Conservation (phyloP, 169 alveolate species). For the Eimeria brunetti region DNA sequence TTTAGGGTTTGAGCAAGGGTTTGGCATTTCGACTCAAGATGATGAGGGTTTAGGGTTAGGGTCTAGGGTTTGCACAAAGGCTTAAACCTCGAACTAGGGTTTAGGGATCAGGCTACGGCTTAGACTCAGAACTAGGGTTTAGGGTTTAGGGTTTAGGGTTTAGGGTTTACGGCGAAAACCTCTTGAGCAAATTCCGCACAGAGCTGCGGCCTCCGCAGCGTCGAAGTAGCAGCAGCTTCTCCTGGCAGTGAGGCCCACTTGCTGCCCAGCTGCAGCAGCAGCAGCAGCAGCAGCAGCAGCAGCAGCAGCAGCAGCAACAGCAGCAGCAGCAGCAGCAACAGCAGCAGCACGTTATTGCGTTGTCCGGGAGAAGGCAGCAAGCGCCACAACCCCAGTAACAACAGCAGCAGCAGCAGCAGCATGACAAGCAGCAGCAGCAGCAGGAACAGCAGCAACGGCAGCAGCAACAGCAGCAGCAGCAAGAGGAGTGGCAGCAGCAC, state of each 20-base stretch:
- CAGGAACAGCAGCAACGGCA: no score
- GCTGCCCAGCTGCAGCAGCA: constrained; percentile 40
- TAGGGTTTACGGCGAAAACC: constrained; percentile 8
- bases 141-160: constrained; percentile 25
- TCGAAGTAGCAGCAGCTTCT: background rate
- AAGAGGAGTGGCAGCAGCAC: no score
- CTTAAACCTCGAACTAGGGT: background rate
- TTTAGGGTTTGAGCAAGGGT: background rate
- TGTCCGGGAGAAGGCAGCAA: no score
- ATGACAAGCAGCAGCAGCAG: no score
- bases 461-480: constrained; percentile 17
- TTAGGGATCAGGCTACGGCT: background rate
- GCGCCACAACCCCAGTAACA: no score
- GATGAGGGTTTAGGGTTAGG: background rate
- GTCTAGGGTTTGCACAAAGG: background rate
- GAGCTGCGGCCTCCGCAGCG: background rate
- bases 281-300: background rate
- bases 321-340: constrained; percentile 16
- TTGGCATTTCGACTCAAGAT: background rate
- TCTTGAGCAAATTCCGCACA: background rate
- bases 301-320: background rate
- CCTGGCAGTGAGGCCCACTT: background rate
- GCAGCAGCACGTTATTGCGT: no score
- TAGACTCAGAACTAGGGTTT: background rate
- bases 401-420: no score